Evolutionary conservation across 306 rosid species (phyloP), one percentile per base, ranked within the genome.

Genomic region (Malus orientalis): DNA sequence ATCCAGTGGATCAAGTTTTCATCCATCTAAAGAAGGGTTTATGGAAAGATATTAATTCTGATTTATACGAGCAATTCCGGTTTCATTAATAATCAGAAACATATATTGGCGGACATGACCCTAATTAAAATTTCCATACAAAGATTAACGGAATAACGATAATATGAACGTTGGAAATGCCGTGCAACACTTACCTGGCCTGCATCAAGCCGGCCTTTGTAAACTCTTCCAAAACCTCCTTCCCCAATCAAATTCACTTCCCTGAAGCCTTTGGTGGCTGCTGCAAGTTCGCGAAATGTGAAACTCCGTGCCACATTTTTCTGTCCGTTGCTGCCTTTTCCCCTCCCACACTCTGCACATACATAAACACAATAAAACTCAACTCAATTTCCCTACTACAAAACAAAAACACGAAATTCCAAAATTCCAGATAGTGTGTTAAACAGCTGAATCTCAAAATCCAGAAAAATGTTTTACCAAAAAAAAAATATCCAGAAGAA

Each of bases 141-240:
- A 68, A n/a, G 5, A 67, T 54, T 54, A 66, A 7, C 0, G 57
- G 61, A 54, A 18, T 22, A 64, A 67, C 4, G 25, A 19, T 44
- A 11, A 32, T 32, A 51, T 4, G 36, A 42, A 36, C 20, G 15
- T 11, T 3, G 33, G 55, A 42, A 68, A 29, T 19, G 3, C 63
- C 23, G 63, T 9, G 71, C 73, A 49, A 82, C 54, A 49, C 80
- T 40, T 70, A 81, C 98, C 92, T 88, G 91, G 74, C 88, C 92
- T 0, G 91, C 59, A 20, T 91, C 89, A 40, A 96, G 87, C 45
- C 93, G 91, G 51, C 99, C 99, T 85, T 96, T 92, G 85, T 82
- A 96, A 71, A 96, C 99, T 73, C 82, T 91, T 73, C 99, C 99
- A 80, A 96, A 96, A 73, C 99, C 99, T 32, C 99, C 99, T 89